Evolutionary conservation across 805 yeast species (phyloP).

Genomic region (Komagataella populi): DNA sequence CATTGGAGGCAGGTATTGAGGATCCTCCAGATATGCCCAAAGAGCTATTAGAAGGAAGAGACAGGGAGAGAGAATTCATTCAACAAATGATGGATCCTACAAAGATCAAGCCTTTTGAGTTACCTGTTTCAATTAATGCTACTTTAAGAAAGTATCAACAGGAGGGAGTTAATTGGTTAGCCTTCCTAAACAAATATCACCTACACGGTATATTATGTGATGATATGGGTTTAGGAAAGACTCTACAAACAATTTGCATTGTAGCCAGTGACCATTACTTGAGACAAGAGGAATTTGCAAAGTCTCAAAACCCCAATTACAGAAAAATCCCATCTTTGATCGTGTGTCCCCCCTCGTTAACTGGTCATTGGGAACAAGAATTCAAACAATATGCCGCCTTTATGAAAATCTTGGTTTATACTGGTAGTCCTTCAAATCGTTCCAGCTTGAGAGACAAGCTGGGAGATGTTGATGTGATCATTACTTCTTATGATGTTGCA

Average conservation of each 20-base stretch:
- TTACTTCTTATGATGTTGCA: constrained; percentile 93
- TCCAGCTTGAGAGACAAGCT: constrained; percentile 38
- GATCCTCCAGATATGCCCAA: constrained; percentile 88
- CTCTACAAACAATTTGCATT: constrained; percentile 92
- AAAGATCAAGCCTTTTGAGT: constrained; percentile 71
- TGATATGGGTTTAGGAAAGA: constrained; percentile 98
- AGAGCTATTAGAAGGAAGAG: constrained; percentile 77
- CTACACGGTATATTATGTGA: constrained; percentile 96
- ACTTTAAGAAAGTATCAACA: constrained; percentile 91
- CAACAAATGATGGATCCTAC: constrained; percentile 97
- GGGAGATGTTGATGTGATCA: constrained; percentile 61
- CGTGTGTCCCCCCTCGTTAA: constrained; percentile 92
- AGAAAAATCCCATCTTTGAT: constrained; percentile 74
- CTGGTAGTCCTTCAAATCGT: constrained; percentile 81
- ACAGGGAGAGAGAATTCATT: constrained; percentile 85
- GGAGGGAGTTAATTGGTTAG: constrained; percentile 97
- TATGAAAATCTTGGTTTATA: constrained; percentile 70
- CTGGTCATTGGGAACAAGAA: constrained; percentile 99
- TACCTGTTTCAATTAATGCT: constrained; percentile 89
- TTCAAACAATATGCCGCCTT: constrained; percentile 82
- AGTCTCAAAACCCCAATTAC: constrained; percentile 49
- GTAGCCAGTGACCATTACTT: constrained; percentile 91
- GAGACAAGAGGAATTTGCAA: constrained; percentile 55
- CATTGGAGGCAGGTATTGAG: constrained; percentile 93
- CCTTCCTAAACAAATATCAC: constrained; percentile 87